Evolutionary conservation across 345 rosid genomes (phyloP).

Genomic region (Salix udensis): DNA sequence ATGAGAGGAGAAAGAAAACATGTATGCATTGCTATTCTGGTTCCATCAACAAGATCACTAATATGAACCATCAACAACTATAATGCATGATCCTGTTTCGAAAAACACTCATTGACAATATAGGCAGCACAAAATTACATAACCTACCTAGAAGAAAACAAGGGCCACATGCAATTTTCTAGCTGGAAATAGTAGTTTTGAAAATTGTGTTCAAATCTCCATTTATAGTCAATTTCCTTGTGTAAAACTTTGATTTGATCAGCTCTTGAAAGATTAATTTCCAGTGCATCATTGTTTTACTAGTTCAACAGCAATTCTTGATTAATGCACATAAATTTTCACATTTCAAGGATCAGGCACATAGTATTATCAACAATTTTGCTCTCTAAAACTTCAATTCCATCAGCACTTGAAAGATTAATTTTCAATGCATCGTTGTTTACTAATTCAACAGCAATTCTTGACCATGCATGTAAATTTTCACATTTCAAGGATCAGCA

Average conservation of each 20-base stretch:
- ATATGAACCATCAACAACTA: neutral
- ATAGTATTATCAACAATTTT: no score
- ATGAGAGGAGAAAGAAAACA: neutral
- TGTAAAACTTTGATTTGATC: no score
- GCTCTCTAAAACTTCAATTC: no score
- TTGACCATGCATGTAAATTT: no score
- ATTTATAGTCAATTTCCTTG: neutral
- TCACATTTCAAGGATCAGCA: neutral
- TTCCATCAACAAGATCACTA: no score
- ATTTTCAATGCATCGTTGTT: neutral
- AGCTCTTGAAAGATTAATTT: neutral
- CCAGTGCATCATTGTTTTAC: neutral
- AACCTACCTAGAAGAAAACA: neutral
- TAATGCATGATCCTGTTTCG: neutral
- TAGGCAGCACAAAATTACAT: neutral
- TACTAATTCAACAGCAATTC: neutral
- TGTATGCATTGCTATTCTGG: neutral
- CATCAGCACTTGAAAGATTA: neutral
- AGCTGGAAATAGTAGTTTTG: neutral
- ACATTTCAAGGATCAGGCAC: neutral
- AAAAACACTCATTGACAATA: neutral
- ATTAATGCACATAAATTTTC: no score
- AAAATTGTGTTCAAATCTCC: neutral
- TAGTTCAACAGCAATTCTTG: neutral
- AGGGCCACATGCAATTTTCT: neutral